These are phyloP conservation scores for Botrytis paeoniae DNA, from an alignment of 2,329 filamentous ascomycete species.

Conservation along the genomic window DNA sequence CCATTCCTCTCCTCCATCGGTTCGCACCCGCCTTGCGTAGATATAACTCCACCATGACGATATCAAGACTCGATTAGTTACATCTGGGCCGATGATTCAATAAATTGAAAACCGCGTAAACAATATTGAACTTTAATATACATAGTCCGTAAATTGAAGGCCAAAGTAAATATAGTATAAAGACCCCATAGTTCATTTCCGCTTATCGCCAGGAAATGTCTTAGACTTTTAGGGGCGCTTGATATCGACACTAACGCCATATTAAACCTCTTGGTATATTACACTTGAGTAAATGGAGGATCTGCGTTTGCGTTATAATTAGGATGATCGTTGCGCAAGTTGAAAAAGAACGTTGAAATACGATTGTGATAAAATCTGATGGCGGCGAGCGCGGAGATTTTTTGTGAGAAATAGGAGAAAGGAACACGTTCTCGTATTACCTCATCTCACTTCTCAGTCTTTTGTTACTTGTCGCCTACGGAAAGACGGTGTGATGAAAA, in stretches of 20 bases:
- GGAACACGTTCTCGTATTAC: constrained; percentile 1
- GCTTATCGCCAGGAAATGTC: constrained; percentile 8
- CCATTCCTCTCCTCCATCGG: not conserved
- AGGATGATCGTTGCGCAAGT: constrained; percentile 9
- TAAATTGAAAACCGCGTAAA: constrained; percentile 8
- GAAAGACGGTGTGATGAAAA: constrained; percentile 18
- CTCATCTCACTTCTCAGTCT: not conserved
- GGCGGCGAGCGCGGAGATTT: not conserved
- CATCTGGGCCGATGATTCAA: not conserved
- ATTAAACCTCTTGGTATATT: not conserved
- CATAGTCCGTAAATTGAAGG: not conserved
- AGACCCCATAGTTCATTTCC: constrained; percentile 12
- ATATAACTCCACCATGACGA: not conserved
- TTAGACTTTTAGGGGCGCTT: not conserved
- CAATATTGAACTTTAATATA: not conserved
- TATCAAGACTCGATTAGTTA: not conserved
- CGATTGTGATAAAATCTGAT: not conserved
- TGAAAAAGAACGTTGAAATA: not conserved
- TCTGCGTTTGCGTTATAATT: not conserved
- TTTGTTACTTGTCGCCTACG: not conserved
- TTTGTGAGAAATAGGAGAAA: not conserved
- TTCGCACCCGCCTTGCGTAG: not conserved
- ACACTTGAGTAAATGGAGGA: not conserved
- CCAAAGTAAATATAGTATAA: not conserved
- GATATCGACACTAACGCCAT: not conserved